phyloP scores from a whole-genome alignment of 306 rosid species.

The Cicer judaicum region DNA sequence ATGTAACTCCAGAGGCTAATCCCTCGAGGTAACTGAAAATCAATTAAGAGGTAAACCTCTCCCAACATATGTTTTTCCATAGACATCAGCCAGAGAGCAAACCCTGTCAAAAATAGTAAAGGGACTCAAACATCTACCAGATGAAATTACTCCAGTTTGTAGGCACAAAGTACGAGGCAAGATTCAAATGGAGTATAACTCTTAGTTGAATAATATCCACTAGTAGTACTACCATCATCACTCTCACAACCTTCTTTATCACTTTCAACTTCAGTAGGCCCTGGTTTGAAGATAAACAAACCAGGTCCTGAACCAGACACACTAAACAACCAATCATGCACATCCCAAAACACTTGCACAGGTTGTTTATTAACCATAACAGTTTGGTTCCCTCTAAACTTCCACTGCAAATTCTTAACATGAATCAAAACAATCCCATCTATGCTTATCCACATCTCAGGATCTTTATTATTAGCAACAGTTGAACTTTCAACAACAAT shows the following conservation, averaged over 20 bases:
- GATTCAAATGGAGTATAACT: slow-evolving; percentile 56
- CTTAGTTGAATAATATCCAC: slow-evolving; percentile 64
- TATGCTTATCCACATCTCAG: slow-evolving; percentile 94
- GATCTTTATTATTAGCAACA: slow-evolving; percentile 55
- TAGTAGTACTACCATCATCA: slow-evolving; percentile 54
- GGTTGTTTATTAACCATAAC: slow-evolving; percentile 66
- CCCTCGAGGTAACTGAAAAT: no score
- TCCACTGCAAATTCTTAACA: slow-evolving; percentile 88
- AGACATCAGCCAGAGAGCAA: no score
- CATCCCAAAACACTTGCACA: slow-evolving; percentile 86
- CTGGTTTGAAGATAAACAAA: slow-evolving; percentile 79
- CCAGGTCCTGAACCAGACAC: slow-evolving; percentile 70
- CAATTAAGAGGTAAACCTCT: no score
- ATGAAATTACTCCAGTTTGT: slow-evolving; percentile 53
- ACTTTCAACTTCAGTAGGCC: slow-evolving; percentile 54
- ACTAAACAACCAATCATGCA: slow-evolving; percentile 81
- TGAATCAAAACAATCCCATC: slow-evolving; percentile 87
- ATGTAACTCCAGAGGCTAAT: no score
- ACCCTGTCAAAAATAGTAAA: no score
- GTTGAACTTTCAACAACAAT: slow-evolving; percentile 81
- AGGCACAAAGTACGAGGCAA: slow-evolving; percentile 68
- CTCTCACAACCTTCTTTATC: slow-evolving; percentile 64
- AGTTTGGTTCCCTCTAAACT: slow-evolving; percentile 84
- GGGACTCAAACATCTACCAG: no score
- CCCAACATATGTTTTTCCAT: no score